Percentiles rank a stretch among this genome's conserved stretches.
phyloP scores from a whole-genome alignment of 371 early-diverging fungal genomes.

The Zopfochytrium polystomum region DNA sequence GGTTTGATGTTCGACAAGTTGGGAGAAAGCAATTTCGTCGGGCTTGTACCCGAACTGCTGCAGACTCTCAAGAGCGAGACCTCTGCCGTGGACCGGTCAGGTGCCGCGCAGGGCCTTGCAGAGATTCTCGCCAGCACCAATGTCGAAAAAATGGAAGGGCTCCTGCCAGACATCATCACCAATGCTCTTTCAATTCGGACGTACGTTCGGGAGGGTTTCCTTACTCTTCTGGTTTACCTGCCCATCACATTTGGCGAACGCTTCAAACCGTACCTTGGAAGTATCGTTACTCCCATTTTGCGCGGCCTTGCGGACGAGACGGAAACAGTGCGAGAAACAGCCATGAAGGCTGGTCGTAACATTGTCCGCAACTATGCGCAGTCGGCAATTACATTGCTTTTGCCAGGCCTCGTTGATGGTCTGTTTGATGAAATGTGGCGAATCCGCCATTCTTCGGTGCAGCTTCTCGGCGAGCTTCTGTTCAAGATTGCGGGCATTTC shows the following conservation, averaged over 20 bases:
- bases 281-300: constrained; percentile 83
- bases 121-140: constrained; percentile 93
- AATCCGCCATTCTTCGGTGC: constrained; percentile 91
- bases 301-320: constrained; percentile 92
- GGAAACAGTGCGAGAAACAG: constrained; percentile 90
- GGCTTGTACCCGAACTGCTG: constrained; percentile 79
- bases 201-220: constrained; percentile 94
- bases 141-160: constrained; percentile 76
- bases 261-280: constrained; percentile 86
- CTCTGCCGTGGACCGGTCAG: constrained; percentile 91
- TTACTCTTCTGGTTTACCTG: constrained; percentile 88
- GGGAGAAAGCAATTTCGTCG: constrained; percentile 91
- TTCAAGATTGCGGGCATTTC: constrained; percentile 86
- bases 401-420: constrained; percentile 89
- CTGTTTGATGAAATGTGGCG: constrained; percentile 91
- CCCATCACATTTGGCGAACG: constrained; percentile 89
- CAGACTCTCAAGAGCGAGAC: constrained; percentile 79
- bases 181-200: constrained; percentile 71
- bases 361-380: constrained; percentile 86
- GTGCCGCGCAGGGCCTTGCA: constrained; percentile 95
- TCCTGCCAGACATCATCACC: constrained; percentile 86
- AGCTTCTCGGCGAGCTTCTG: constrained; percentile 91
- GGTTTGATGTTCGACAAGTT: constrained; percentile 88
- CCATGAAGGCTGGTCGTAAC: constrained; percentile 88
- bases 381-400: constrained; percentile 80